A percentile compares a stretch with the other conserved stretches of the same genome.
Evolutionary conservation across 805 yeast genomes (phyloP).

Genomic region (Danielia oregonensis): DNA sequence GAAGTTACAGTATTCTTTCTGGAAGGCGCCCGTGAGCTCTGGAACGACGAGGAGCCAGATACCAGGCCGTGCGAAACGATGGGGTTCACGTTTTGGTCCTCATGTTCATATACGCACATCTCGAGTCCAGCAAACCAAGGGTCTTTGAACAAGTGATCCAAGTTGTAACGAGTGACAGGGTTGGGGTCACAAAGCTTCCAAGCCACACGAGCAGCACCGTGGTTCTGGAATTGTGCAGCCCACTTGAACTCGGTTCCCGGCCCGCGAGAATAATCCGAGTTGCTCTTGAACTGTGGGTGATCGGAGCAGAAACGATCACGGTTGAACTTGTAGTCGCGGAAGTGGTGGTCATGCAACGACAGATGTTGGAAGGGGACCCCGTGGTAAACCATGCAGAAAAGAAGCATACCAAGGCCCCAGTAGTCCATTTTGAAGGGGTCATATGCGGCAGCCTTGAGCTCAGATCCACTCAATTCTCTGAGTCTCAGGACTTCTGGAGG

Average conservation of each 20-base stretch:
- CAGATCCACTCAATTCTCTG: constrained; percentile 31
- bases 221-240: constrained; percentile 56
- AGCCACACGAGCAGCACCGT: constrained; percentile 64
- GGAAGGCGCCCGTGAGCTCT: constrained; percentile 27
- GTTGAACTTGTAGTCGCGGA: constrained; percentile 51
- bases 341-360: constrained; percentile 43
- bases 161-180: constrained; percentile 47
- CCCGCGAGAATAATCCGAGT: constrained; percentile 42
- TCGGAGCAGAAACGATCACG: constrained; percentile 39
- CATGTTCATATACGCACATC: constrained; percentile 55
- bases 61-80: constrained; percentile 18
- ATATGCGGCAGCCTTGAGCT: constrained; percentile 41
- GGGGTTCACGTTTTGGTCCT: constrained; percentile 36
- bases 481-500: constrained; percentile 71
- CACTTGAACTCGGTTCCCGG: constrained; percentile 73
- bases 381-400: constrained; percentile 57
- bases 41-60: constrained; percentile 14
- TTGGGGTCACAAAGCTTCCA: constrained; percentile 74
- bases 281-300: constrained; percentile 48
- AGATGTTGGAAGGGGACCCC: constrained; percentile 61
- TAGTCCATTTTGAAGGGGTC: constrained; percentile 67
- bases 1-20: constrained; percentile 27
- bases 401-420: constrained; percentile 70
- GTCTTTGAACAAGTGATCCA: constrained; percentile 54
- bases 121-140: constrained; percentile 61